These are phyloP conservation scores for Ramaria sp. DNA, from an alignment of 768 basidiomycete genomes.

Conservation along the genomic window DNA sequence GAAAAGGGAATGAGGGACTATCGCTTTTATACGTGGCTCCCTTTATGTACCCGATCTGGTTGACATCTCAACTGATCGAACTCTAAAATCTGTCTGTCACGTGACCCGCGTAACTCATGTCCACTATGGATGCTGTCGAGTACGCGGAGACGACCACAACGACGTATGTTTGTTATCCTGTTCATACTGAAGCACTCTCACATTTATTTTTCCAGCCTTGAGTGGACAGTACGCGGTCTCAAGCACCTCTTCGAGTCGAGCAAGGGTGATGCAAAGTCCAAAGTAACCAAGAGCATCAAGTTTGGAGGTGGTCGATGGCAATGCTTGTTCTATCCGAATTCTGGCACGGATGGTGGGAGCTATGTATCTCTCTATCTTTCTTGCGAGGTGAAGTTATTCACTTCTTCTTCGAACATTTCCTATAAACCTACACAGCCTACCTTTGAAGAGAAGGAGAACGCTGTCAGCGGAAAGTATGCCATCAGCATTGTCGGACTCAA, in stretches of 20 bases:
- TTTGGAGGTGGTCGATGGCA: conserved; percentile 76
- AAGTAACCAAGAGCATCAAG: conserved; percentile 61
- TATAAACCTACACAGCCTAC: conserved; percentile 44
- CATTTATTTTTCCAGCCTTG: conserved; percentile 28
- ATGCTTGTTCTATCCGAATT: conserved; percentile 70
- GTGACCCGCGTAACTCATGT: background rate
- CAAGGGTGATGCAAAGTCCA: conserved; percentile 69
- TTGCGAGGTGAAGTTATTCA: conserved; percentile 51
- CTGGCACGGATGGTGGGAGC: conserved; percentile 45
- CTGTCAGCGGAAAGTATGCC: conserved; percentile 47
- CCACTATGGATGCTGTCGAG: conserved; percentile 25
- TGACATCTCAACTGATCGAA: no score
- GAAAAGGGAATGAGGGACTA: background rate
- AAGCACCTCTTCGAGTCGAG: conserved; percentile 64
- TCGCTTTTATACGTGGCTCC: background rate
- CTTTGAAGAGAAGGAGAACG: conserved; percentile 57
- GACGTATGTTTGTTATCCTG: conserved; percentile 16
- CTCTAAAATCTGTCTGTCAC: background rate
- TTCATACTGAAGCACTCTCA: background rate
- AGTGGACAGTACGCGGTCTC: conserved; percentile 69
- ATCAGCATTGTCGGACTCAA: background rate
- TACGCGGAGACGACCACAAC: conserved; percentile 43
- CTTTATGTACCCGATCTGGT: background rate
- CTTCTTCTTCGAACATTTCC: background rate
- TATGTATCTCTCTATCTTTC: conserved; percentile 72